A percentile compares a stretch with the other conserved stretches of the same genome.
Evolutionary conservation across 2,329 filamentous ascomycete genomes (phyloP).

Genomic region (Fusarium stilboides): DNA sequence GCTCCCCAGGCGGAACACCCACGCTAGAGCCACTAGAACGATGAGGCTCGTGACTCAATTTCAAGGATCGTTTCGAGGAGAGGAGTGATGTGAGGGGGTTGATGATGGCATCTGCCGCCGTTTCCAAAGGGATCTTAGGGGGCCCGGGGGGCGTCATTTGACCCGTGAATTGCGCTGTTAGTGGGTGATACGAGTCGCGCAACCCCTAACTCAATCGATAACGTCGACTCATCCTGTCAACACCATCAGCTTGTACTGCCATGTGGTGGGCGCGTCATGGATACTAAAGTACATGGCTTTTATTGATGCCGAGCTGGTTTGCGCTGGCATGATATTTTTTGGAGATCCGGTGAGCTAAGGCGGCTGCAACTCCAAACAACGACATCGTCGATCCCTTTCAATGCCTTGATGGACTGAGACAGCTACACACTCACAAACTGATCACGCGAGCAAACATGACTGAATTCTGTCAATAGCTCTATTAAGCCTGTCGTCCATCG

Average conservation of each 20-base stretch:
- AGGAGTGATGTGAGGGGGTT: conserved; percentile 26
- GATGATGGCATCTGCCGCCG: conserved; percentile 11
- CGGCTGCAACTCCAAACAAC: conserved; percentile 14
- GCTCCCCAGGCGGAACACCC: conserved; percentile 2
- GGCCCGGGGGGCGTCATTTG: conserved; percentile 44
- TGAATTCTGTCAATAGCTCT: conserved; percentile 8
- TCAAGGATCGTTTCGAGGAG: conserved; percentile 37
- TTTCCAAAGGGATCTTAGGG: conserved; percentile 20
- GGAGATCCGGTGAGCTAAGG: conserved; percentile 14
- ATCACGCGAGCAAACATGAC: conserved; percentile 40
- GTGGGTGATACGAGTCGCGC: conserved; percentile 35
- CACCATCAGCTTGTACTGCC: conserved; percentile 31
- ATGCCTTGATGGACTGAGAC: conserved; percentile 21
- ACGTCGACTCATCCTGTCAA: conserved; percentile 23
- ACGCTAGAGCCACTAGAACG: conserved; percentile 37
- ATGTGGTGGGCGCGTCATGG: conserved; percentile 38
- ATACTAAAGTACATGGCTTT: conserved; percentile 16
- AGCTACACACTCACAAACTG: conserved; percentile 13
- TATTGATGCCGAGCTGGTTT: conserved; percentile 1
- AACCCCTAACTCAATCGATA: conserved; percentile 44
- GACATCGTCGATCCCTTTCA: conserved; percentile 35
- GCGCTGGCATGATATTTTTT: conserved; percentile 7
- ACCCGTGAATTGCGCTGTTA: conserved; percentile 40
- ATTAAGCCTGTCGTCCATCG: conserved; percentile 11
- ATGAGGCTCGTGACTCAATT: conserved; percentile 45